Evolutionary conservation across 2,329 filamentous ascomycete species (phyloP).

Genomic region (Epichloe baconii): DNA sequence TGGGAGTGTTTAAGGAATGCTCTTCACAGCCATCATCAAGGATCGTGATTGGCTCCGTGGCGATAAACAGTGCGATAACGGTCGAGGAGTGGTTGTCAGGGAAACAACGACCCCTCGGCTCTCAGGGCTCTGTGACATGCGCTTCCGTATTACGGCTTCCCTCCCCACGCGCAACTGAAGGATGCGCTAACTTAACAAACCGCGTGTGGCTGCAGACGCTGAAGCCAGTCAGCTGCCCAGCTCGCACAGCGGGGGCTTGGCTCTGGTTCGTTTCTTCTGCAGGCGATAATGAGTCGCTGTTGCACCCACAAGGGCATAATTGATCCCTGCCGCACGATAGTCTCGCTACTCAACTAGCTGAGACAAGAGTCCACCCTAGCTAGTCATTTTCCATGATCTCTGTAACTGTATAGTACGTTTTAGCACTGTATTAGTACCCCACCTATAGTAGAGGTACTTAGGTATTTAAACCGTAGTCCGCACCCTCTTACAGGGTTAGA

Average conservation of each 20-base stretch:
- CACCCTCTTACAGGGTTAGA: too few relatives aligned
- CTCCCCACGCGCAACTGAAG: neutral
- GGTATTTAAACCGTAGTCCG: too few relatives aligned
- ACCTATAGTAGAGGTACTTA: too few relatives aligned
- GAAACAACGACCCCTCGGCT: conserved; percentile 1
- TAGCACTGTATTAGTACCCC: too few relatives aligned
- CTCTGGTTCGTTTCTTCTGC: neutral
- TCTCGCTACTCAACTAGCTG: too few relatives aligned
- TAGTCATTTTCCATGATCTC: too few relatives aligned
- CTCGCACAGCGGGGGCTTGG: neutral
- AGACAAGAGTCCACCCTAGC: too few relatives aligned
- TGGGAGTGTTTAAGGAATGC: conserved; percentile 8
- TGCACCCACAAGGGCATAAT: too few relatives aligned
- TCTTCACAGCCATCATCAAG: neutral
- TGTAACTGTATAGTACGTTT: too few relatives aligned
- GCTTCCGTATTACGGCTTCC: neutral
- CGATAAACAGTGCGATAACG: conserved; percentile 4
- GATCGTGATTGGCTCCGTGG: conserved; percentile 5
- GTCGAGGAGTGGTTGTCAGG: conserved; percentile 1
- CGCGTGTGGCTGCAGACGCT: neutral
- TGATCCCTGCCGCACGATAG: too few relatives aligned
- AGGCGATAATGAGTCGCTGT: conserved; percentile 9
- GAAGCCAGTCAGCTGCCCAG: conserved; percentile 1
- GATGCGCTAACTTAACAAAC: neutral
- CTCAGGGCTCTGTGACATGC: too few relatives aligned